These are phyloP conservation scores for Beauveria sp. DNA, from an alignment of 2,329 filamentous ascomycete genomes.

Conservation along the genomic window DNA sequence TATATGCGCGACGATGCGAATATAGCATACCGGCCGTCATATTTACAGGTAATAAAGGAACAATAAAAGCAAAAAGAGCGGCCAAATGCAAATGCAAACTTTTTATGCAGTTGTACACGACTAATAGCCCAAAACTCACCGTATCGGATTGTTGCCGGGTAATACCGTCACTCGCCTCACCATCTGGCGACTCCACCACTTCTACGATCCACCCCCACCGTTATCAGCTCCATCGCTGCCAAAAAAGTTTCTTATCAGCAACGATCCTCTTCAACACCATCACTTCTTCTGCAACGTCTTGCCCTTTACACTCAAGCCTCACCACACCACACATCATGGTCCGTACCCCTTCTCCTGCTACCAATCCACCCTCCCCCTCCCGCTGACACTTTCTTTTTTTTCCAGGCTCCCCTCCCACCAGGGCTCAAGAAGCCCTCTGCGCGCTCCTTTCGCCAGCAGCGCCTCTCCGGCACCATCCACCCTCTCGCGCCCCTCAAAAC, in stretches of 20 bases:
- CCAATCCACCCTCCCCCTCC: background rate
- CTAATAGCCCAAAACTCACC: too few relatives aligned
- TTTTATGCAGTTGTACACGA: too few relatives aligned
- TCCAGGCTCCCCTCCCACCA: constrained; percentile 25
- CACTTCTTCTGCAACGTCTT: background rate
- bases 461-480: constrained; percentile 40
- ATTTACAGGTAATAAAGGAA: too few relatives aligned
- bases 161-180: too few relatives aligned
- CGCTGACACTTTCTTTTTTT: background rate
- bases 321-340: background rate
- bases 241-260: constrained; percentile 9
- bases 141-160: too few relatives aligned
- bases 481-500: constrained; percentile 44
- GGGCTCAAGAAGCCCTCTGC: constrained; percentile 48
- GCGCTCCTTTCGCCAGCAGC: constrained; percentile 47
- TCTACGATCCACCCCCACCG: background rate
- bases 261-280: background rate
- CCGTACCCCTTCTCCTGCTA: background rate
- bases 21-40: too few relatives aligned
- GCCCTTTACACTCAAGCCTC: background rate
- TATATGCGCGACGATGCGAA: fast-evolving
- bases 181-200: too few relatives aligned
- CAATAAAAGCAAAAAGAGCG: too few relatives aligned
- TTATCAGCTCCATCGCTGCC: background rate
- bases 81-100: too few relatives aligned